phyloP scores from a whole-genome alignment of 2,329 filamentous ascomycete species.

The Colletotrichum eremochloae region DNA sequence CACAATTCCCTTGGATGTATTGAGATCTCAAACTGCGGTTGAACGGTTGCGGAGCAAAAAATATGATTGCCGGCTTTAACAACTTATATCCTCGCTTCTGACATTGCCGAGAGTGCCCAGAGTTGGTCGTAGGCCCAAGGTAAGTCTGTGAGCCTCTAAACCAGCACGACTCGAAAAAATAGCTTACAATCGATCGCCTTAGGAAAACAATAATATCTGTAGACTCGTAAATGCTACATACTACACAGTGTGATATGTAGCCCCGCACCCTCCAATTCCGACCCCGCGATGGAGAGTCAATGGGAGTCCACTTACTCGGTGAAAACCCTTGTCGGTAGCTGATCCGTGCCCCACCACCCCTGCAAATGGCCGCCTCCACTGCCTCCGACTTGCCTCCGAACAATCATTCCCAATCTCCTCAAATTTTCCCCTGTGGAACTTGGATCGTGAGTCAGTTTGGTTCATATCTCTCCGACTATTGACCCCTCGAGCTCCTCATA shows the following conservation, averaged over 20 bases:
- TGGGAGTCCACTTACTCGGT: constrained; percentile 32
- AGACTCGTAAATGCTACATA: constrained; percentile 11
- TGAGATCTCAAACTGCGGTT: not conserved
- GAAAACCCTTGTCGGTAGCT: constrained; percentile 32
- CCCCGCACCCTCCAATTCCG: constrained; percentile 35
- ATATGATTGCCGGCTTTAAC: not conserved
- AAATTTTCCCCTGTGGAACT: constrained; percentile 42
- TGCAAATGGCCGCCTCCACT: constrained; percentile 34
- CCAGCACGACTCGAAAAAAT: not conserved
- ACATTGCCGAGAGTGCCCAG: too few species aligned
- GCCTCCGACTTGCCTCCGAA: constrained; percentile 42
- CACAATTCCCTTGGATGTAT: not conserved
- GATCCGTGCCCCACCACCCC: constrained; percentile 40
- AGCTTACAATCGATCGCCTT: too few species aligned
- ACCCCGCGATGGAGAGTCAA: constrained; percentile 40
- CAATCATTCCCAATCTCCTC: constrained; percentile 39
- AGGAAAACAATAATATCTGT: not conserved
- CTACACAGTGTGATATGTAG: constrained; percentile 35
- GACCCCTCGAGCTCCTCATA: constrained; percentile 27
- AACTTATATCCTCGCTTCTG: not conserved
- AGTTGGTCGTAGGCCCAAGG: too few species aligned
- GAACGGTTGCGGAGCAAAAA: not conserved
- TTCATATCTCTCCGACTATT: constrained; percentile 28
- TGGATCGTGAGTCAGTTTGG: constrained; percentile 38
- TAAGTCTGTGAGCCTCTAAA: not conserved